Evolutionary conservation across 352 stramenopile species (phyloP).

Genomic region (Pythium phragmitis): DNA sequence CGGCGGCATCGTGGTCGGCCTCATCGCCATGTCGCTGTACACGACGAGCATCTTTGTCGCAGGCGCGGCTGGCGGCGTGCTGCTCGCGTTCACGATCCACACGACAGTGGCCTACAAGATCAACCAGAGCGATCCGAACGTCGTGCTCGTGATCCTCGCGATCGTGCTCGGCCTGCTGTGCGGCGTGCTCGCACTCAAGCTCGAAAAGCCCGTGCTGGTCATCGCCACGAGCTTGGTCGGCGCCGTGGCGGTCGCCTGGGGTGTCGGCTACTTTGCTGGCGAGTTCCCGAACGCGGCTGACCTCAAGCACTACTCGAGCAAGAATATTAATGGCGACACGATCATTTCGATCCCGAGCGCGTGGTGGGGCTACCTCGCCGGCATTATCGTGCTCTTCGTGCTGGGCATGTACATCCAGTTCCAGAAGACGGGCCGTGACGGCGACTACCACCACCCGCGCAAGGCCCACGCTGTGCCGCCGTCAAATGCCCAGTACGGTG

Average conservation of each 20-base stretch:
- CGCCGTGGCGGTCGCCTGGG: slow-evolving; percentile 38
- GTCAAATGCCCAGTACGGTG: slow-evolving; percentile 3
- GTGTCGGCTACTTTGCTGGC: slow-evolving; percentile 58
- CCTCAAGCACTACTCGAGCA: slow-evolving; percentile 35
- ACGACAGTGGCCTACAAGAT: slow-evolving; percentile 41
- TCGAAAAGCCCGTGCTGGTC: slow-evolving; percentile 60
- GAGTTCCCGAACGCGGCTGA: slow-evolving; percentile 53
- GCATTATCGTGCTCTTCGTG: slow-evolving; percentile 32
- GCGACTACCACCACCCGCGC: slow-evolving; percentile 15
- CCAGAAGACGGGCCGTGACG: slow-evolving; percentile 27
- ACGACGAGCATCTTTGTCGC: slow-evolving; percentile 43
- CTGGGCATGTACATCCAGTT: slow-evolving; percentile 37
- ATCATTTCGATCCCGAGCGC: slow-evolving; percentile 30
- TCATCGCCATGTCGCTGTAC: slow-evolving; percentile 44
- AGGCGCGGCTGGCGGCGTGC: slow-evolving; percentile 37
- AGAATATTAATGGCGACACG: slow-evolving; percentile 20
- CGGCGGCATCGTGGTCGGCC: slow-evolving; percentile 35
- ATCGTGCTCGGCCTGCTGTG: slow-evolving; percentile 36
- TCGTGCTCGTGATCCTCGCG: slow-evolving; percentile 47
- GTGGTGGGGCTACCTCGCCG: slow-evolving; percentile 46
- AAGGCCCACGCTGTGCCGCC: slow-evolving; percentile 22
- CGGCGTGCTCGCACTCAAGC: slow-evolving; percentile 42
- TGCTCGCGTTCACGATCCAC: slow-evolving; percentile 48
- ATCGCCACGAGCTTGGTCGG: slow-evolving; percentile 52
- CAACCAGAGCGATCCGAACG: slow-evolving; percentile 34